Percentiles rank a stretch among this genome's conserved stretches.
Evolutionary conservation across 192 early-diverging fungal genomes (phyloP).

Genomic region (Entophlyctis luteolus): DNA sequence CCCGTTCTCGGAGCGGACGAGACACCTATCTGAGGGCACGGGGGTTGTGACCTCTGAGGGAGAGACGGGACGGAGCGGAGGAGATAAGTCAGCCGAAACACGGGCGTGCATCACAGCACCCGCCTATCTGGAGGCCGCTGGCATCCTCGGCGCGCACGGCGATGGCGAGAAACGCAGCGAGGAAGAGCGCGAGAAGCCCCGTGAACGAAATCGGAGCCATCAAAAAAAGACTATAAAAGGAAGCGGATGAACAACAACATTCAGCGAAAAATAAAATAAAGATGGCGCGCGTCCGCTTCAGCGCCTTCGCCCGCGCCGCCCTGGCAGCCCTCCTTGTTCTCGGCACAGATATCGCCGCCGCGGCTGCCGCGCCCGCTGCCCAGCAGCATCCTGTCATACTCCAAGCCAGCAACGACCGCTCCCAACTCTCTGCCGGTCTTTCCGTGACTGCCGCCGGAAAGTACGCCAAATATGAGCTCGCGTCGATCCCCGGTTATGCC

Average conservation of each 20-base stretch:
- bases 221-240: not conserved
- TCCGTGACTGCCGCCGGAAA: not conserved
- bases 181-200: not conserved
- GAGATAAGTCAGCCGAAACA: no score
- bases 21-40: slow-evolving; percentile 53
- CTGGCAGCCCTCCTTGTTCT: not conserved
- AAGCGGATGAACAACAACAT: no score
- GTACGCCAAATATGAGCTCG: slow-evolving; percentile 33
- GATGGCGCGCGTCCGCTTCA: no score
- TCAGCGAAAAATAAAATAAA: no score
- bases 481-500: slow-evolving; percentile 37
- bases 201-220: not conserved
- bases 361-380: not conserved
- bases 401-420: not conserved
- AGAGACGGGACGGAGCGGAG: not conserved
- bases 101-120: no score
- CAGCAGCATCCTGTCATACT: not conserved
- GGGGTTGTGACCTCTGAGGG: slow-evolving; percentile 8
- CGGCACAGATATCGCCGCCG: not conserved
- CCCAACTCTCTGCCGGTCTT: not conserved
- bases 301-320: no score
- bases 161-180: not conserved
- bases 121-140: no score
- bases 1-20: slow-evolving; percentile 36
- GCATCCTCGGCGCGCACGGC: no score